Conservation (phyloP, 495 filamentous ascomycete genomes). For the Trichoderma virens region DNA sequence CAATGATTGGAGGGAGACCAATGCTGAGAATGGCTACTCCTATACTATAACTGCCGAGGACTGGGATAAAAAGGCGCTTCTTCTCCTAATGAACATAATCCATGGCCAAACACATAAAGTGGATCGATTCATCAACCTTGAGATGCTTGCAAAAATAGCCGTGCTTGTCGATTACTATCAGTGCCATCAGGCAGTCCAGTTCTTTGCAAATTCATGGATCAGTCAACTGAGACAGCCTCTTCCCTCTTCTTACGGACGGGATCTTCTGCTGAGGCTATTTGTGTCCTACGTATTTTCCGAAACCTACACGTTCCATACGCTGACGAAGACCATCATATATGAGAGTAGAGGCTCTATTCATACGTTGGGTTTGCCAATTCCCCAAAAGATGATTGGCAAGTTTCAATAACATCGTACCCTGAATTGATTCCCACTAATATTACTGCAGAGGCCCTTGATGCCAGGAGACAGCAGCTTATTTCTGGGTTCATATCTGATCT, state of each 20-base stretch:
- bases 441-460: conserved; percentile 10
- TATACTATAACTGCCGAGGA: not conserved
- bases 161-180: conserved; percentile 42
- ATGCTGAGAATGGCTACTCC: not conserved
- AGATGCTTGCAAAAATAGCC: conserved; percentile 38
- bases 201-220: conserved; percentile 33
- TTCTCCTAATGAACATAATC: not conserved
- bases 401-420: not conserved
- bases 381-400: conserved; percentile 10
- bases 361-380: conserved; percentile 14
- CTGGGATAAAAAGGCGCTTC: not conserved
- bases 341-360: conserved; percentile 11
- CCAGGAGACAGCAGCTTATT: conserved; percentile 5
- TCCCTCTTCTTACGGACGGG: conserved; percentile 10
- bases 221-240: conserved; percentile 17
- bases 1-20: not conserved
- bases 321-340: conserved; percentile 11
- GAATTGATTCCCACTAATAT: not conserved
- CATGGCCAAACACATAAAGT: conserved; percentile 1
- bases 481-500: conserved; percentile 5
- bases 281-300: conserved; percentile 11
- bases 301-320: not conserved
- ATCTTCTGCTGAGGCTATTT: conserved; percentile 22
- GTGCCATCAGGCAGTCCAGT: conserved; percentile 27
- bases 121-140: conserved; percentile 19